Base-by-base conservation (phyloP, 1,284 basidiomycete species). In the Fomitopsis palustris region DNA sequence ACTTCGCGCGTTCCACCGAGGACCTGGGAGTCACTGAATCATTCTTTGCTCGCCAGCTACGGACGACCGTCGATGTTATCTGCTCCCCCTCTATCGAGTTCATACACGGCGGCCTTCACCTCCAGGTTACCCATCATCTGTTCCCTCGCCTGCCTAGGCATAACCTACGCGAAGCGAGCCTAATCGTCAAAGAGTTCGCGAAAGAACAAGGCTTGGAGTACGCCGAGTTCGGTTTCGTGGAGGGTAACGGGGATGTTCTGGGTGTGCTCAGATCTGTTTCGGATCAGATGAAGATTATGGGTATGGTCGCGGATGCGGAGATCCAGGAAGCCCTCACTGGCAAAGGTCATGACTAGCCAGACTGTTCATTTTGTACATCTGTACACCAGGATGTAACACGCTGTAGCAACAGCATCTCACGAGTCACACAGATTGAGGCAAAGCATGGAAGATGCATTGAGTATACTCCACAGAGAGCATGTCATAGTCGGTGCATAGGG, bases 91-190 rank as follows among this genome's bases (percentile, higher is more conserved):
- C 85, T 49, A 81, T 98, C 65, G 92, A 87, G 63, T 98, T 95
- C 70, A 75, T 98, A 31, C 96, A 99, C 71, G 96, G 96, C 29
- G 96, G 94, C 3, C 85, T 87, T 25, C 95, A 99, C 69, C 87
- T 98, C 52, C 96, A 99, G 75, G 95, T 98, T 41, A 95, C 96
- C 4, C 96, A 99, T 70, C 97, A 98, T 74, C 82, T 98, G 60
- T 98, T 98, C 78, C 97, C 96, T 8, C 88, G 97, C 23, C 79
- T 98, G 1, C 97, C 97, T 2, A 81, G 97, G 29, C 96, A 99
- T 79, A 96, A 98, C 70, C 82, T 99, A 54, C 85, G 87, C 39
- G 81, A 85, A 59, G 93, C 95, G 0, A 91, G 90, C 65, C 64
- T 85, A 54, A 78, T 96, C 57, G 94, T 96, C 56, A 92, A 94